These are phyloP conservation scores for Cercophora sp. DNA, from an alignment of 495 filamentous ascomycete species.

Conservation along the genomic window DNA sequence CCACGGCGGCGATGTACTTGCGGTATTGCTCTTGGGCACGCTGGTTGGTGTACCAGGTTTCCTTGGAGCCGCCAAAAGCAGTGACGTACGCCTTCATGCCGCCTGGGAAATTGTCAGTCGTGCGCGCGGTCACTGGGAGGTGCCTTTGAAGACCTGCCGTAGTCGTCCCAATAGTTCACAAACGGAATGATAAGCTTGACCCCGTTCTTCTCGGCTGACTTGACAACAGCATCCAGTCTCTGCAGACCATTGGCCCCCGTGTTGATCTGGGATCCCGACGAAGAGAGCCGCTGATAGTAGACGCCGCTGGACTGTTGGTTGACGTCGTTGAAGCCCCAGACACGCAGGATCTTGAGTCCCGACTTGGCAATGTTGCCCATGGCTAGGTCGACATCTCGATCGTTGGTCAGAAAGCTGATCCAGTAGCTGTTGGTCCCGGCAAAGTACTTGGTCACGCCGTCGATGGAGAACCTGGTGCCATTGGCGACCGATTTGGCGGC, in stretches of 20 bases:
- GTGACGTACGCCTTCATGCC: conserved; percentile 61
- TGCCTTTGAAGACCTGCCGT: conserved; percentile 42
- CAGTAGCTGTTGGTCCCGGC: conserved; percentile 73
- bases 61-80: conserved; percentile 55
- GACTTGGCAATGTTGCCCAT: conserved; percentile 45
- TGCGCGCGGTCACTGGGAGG: not conserved
- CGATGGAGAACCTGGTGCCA: conserved; percentile 51
- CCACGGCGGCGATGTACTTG: conserved; percentile 58
- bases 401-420: conserved; percentile 63
- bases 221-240: conserved; percentile 56
- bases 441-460: conserved; percentile 58
- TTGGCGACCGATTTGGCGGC: conserved; percentile 13
- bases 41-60: conserved; percentile 54
- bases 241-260: conserved; percentile 62
- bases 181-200: conserved; percentile 54
- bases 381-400: conserved; percentile 61
- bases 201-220: conserved; percentile 49
- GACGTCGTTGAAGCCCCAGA: conserved; percentile 70
- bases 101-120: not conserved
- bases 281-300: conserved; percentile 57
- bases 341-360: conserved; percentile 63
- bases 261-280: conserved; percentile 58
- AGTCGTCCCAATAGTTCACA: conserved; percentile 60
- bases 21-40: conserved; percentile 57
- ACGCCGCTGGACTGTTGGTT: conserved; percentile 44